A percentile compares a stretch with the other conserved stretches of the same genome.
Conservation (phyloP, 805 yeast species). For the Yarrowia deformans region DNA sequence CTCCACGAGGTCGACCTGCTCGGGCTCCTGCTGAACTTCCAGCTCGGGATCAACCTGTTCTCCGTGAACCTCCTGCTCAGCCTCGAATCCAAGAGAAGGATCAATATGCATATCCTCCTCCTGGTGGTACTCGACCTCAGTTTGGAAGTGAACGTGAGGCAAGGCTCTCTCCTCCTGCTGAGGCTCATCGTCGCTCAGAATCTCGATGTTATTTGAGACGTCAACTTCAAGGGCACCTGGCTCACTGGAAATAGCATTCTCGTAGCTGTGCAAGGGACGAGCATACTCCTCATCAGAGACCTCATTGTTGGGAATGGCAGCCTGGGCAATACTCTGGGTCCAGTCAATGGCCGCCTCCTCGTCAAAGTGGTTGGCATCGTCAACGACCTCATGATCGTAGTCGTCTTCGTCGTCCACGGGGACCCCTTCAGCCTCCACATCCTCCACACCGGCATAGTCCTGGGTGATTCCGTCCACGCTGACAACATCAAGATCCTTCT, state of each 20-base stretch:
- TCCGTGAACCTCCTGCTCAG: neutral
- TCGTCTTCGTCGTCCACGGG: conserved; percentile 37
- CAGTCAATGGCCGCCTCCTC: conserved; percentile 24
- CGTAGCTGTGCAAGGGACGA: conserved; percentile 2
- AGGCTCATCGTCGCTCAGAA: conserved; percentile 3
- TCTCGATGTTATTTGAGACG: conserved; percentile 9
- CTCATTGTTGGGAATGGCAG: conserved; percentile 15
- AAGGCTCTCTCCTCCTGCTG: no score
- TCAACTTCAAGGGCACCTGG: neutral
- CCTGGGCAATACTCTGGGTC: conserved; percentile 22
- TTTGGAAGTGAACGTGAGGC: neutral
- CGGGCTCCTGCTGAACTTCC: neutral
- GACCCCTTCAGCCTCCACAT: conserved; percentile 35
- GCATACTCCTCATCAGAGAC: conserved; percentile 18
- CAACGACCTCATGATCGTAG: neutral
- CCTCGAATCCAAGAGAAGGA: conserved; percentile 9
- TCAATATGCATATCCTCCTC: conserved; percentile 9
- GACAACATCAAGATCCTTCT: conserved; percentile 36
- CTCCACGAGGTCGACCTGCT: neutral
- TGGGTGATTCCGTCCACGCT: conserved; percentile 23
- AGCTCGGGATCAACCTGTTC: neutral
- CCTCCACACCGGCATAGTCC: conserved; percentile 36
- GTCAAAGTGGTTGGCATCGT: neutral
- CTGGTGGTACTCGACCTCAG: neutral
- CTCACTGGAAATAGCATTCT: neutral